Evolutionary conservation across 768 basidiomycete genomes (phyloP).

Genomic region (Termitomyces sp.): DNA sequence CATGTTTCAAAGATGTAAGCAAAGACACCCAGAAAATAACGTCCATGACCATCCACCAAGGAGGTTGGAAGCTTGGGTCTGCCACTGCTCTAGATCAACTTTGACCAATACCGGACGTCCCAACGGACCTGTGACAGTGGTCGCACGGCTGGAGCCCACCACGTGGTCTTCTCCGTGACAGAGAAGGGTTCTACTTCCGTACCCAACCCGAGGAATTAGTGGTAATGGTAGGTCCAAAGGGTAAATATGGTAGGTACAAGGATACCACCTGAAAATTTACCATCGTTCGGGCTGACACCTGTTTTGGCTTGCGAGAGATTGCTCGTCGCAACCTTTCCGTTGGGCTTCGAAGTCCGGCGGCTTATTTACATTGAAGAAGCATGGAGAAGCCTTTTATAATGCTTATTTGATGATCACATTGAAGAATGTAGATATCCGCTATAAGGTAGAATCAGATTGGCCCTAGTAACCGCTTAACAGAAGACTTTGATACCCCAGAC

Average conservation of each 20-base stretch:
- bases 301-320: conserved; percentile 20
- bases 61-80: not conserved
- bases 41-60: not conserved
- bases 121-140: too few species aligned
- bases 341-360: not conserved
- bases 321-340: conserved; percentile 33
- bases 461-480: not conserved
- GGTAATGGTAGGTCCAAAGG: conserved; percentile 16
- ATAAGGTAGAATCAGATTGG: not conserved
- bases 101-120: too few species aligned
- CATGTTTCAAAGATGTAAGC: not conserved
- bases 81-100: not conserved
- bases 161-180: conserved; percentile 44
- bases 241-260: conserved; percentile 49
- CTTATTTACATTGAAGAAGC: not conserved
- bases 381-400: not conserved
- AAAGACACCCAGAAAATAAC: not conserved
- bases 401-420: not conserved
- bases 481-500: not conserved
- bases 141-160: conserved; percentile 21
- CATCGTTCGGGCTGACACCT: not conserved
- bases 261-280: not conserved
- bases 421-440: not conserved
- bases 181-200: conserved; percentile 53
- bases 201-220: conserved; percentile 24